Evolutionary conservation across 2,329 filamentous ascomycete species (phyloP).

Genomic region (Sporothrix variecibatus): DNA sequence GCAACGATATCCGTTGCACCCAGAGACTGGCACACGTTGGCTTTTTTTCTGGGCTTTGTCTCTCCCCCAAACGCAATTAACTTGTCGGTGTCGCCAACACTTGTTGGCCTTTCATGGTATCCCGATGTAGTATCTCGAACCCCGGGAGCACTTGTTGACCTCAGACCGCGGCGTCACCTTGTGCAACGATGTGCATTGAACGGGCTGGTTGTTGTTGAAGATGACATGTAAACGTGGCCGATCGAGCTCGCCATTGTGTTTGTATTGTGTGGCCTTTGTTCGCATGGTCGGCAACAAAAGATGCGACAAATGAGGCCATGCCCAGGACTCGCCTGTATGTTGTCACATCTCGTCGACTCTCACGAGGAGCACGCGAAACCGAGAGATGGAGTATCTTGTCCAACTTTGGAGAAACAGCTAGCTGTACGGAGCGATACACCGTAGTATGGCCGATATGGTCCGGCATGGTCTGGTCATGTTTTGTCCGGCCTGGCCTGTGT

Average conservation of each 20-base stretch:
- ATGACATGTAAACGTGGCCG: background rate
- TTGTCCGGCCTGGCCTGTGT: background rate
- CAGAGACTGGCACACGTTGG: background rate
- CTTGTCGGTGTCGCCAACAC: background rate
- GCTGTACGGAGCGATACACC: background rate
- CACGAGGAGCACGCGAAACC: background rate
- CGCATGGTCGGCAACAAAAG: background rate
- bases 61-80: background rate
- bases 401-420: background rate
- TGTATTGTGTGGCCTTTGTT: background rate
- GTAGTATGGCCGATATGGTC: background rate
- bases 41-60: background rate
- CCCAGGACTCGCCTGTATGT: background rate
- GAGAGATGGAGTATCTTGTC: background rate
- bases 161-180: background rate
- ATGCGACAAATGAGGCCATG: background rate
- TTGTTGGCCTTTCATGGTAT: background rate
- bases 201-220: background rate
- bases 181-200: conserved; percentile 9
- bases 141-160: background rate
- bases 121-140: background rate
- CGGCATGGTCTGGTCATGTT: background rate
- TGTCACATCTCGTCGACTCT: background rate
- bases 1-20: background rate
- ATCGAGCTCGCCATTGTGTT: background rate